These are phyloP conservation scores for Cladophialophora psammophila DNA, from an alignment of 2,329 filamentous ascomycete species.

Conservation along the genomic window DNA sequence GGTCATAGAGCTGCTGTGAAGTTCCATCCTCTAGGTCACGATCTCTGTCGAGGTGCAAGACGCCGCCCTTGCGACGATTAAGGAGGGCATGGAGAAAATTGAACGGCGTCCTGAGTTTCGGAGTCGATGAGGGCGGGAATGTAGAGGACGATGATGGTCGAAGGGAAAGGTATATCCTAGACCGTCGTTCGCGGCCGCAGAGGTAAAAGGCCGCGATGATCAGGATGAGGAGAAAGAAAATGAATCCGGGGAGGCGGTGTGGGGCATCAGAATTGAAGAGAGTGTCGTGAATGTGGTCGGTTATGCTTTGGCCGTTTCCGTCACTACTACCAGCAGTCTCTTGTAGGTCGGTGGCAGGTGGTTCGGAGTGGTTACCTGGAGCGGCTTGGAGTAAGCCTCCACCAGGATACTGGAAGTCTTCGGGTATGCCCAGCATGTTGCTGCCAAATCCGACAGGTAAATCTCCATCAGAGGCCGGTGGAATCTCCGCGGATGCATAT, in stretches of 20 bases:
- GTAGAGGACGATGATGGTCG: conserved; percentile 41
- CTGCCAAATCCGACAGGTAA: conserved; percentile 91
- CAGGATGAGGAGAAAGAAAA: conserved; percentile 79
- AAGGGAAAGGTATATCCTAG: conserved; percentile 65
- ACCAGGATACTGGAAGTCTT: conserved; percentile 81
- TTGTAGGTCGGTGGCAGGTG: neutral
- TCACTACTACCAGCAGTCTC: neutral
- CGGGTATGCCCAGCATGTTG: conserved; percentile 72
- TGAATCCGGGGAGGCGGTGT: conserved; percentile 73
- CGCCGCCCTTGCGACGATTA: conserved; percentile 41
- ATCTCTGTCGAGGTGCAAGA: conserved; percentile 77
- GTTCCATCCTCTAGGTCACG: conserved; percentile 80
- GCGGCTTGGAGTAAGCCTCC: conserved; percentile 41
- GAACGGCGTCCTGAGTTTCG: conserved; percentile 41
- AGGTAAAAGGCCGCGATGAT: conserved; percentile 74
- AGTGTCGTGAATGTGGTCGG: conserved; percentile 66
- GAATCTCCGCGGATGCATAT: conserved; percentile 89
- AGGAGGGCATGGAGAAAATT: conserved; percentile 47
- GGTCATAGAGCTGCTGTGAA: conserved; percentile 40
- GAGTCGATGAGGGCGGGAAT: conserved; percentile 14
- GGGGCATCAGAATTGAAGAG: conserved; percentile 72
- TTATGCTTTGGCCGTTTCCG: conserved; percentile 41
- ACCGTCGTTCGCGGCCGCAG: conserved; percentile 78
- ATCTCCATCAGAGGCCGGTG: conserved; percentile 61
- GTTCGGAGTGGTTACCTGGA: conserved; percentile 44